Percentiles rank a stretch among this genome's conserved stretches.
phyloP scores from a whole-genome alignment of 768 basidiomycete species.

The Sporobolomyces roseus region DNA sequence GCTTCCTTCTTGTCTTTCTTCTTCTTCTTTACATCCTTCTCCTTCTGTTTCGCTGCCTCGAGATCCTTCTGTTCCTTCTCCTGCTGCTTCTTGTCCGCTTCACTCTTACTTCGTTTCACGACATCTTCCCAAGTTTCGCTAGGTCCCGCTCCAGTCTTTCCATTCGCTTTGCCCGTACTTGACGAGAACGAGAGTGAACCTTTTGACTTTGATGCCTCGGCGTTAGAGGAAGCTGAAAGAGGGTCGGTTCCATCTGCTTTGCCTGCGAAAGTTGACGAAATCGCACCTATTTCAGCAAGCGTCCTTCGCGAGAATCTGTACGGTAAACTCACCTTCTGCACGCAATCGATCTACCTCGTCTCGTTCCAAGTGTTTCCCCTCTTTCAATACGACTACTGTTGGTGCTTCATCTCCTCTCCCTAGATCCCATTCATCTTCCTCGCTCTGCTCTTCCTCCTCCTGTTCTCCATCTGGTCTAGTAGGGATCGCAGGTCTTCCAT shows the following conservation, averaged over 20 bases:
- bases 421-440: conserved; percentile 24
- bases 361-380: conserved; percentile 31
- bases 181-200: conserved; percentile 37
- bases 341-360: conserved; percentile 33
- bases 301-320: too few relatives aligned
- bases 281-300: too few relatives aligned
- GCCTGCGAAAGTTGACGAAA: too few relatives aligned
- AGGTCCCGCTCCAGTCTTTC: conserved; percentile 1
- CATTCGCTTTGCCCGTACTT: conserved; percentile 7
- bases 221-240: neutral
- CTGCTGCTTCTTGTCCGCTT: conserved; percentile 9
- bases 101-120: conserved; percentile 17
- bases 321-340: conserved; percentile 3
- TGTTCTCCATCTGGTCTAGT: conserved; percentile 1
- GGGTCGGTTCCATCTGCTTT: too few relatives aligned
- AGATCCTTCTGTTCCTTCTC: neutral
- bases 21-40: conserved; percentile 15
- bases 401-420: conserved; percentile 31
- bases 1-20: conserved; percentile 20
- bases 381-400: conserved; percentile 28
- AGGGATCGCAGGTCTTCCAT: conserved; percentile 30
- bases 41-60: conserved; percentile 13
- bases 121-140: conserved; percentile 32
- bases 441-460: conserved; percentile 1
- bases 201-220: neutral